Evolutionary conservation across 441 rosid species (phyloP).

Genomic region (Jatropha multifida): DNA sequence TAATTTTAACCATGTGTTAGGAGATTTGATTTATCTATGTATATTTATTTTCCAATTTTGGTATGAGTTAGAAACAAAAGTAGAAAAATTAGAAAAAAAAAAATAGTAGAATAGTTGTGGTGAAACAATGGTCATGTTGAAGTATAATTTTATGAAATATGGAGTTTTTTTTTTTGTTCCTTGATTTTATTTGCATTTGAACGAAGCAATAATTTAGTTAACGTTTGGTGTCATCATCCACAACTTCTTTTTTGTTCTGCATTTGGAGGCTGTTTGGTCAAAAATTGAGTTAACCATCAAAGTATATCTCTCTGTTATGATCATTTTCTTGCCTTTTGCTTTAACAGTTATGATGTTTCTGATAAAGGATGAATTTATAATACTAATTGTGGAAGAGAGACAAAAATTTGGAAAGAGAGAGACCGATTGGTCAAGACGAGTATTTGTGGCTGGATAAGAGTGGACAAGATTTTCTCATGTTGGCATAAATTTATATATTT

Average conservation of each 20-base stretch:
- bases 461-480: too few species aligned
- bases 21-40: too few species aligned
- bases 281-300: conserved; percentile 57
- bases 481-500: too few species aligned
- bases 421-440: too few species aligned
- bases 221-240: background rate
- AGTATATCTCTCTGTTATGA: conserved; percentile 33
- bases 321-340: conserved; percentile 7
- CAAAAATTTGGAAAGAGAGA: too few species aligned
- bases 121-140: background rate
- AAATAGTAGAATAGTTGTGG: background rate
- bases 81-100: background rate
- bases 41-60: too few species aligned
- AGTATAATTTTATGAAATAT: too few species aligned
- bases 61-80: too few species aligned
- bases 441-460: too few species aligned
- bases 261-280: conserved; percentile 74
- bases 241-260: conserved; percentile 67
- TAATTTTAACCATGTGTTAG: too few species aligned
- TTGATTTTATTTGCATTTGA: background rate
- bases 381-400: conserved; percentile 37
- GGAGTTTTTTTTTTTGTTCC: background rate
- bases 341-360: too few species aligned
- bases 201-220: background rate
- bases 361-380: conserved; percentile 2